Percentiles rank a stretch among this genome's conserved stretches.
Conservation (phyloP, 2,329 filamentous ascomycete genomes). For the Stromatinia cepivora region DNA sequence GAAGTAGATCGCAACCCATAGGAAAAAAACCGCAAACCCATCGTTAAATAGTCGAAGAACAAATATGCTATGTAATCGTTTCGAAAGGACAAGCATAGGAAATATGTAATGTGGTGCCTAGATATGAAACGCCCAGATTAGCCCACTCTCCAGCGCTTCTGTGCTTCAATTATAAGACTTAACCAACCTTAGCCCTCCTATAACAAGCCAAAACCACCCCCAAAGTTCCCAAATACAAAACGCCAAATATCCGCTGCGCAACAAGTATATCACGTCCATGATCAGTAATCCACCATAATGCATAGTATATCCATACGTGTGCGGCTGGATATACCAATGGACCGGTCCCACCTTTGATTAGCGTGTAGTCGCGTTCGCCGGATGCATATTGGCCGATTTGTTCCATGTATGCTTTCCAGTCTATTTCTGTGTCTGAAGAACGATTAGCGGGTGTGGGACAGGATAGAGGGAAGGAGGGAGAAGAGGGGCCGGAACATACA, state of each 20-base stretch:
- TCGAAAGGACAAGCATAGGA: slow-evolving; percentile 82
- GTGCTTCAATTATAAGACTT: neutral
- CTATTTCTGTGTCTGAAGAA: slow-evolving; percentile 84
- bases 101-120: slow-evolving; percentile 85
- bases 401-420: slow-evolving; percentile 97
- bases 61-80: slow-evolving; percentile 91
- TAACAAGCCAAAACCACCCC: slow-evolving; percentile 82
- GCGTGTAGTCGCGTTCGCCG: slow-evolving; percentile 85
- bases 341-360: slow-evolving; percentile 84
- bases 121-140: slow-evolving; percentile 20
- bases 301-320: slow-evolving; percentile 88
- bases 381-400: slow-evolving; percentile 77
- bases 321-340: slow-evolving; percentile 93
- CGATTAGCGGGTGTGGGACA: neutral
- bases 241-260: slow-evolving; percentile 82
- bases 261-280: slow-evolving; percentile 71
- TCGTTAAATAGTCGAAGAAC: slow-evolving; percentile 95
- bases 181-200: slow-evolving; percentile 63
- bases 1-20: slow-evolving; percentile 78
- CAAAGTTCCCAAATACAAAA: slow-evolving; percentile 75
- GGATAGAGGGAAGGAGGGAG: too few relatives aligned
- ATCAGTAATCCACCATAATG: slow-evolving; percentile 75
- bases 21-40: slow-evolving; percentile 78
- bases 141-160: neutral
- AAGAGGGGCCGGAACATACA: slow-evolving; percentile 30